Conservation (phyloP, 176 grass and related monocot genomes). For the Carex parvula region DNA sequence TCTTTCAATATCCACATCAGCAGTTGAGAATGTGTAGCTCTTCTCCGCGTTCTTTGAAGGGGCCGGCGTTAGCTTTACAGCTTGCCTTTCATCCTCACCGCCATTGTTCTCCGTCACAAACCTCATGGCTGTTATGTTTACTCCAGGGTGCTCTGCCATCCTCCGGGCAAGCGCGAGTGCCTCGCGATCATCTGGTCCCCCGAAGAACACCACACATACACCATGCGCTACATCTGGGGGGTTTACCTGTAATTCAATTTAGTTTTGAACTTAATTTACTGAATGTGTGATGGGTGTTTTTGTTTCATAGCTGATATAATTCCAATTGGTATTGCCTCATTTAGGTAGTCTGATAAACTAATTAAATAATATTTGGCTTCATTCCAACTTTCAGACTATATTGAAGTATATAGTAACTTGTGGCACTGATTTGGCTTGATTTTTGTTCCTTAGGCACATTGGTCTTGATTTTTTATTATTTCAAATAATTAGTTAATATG, state of each 20-base stretch:
- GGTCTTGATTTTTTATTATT: neutral
- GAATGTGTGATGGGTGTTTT: neutral
- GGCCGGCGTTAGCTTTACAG: slow-evolving; percentile 50
- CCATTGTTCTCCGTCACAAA: slow-evolving; percentile 38
- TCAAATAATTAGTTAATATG: neutral
- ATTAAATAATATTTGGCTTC: neutral
- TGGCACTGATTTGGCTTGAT: neutral
- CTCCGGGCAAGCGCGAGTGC: slow-evolving; percentile 53
- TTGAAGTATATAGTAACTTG: neutral
- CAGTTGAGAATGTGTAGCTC: slow-evolving; percentile 79
- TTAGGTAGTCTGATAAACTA: neutral
- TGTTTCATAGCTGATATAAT: neutral
- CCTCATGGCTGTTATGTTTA: slow-evolving; percentile 46
- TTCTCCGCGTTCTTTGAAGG: slow-evolving; percentile 52
- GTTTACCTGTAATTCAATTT: slow-evolving; percentile 32
- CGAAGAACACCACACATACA: slow-evolving; percentile 80
- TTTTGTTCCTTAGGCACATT: neutral
- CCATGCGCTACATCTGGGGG: slow-evolving; percentile 51
- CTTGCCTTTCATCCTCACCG: slow-evolving; percentile 25
- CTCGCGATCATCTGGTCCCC: slow-evolving; percentile 73
- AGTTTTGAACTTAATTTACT: neutral
- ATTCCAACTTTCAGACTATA: no score
- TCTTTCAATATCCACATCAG: slow-evolving; percentile 37
- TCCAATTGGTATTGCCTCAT: neutral
- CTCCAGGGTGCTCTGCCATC: slow-evolving; percentile 79